Evolutionary conservation across 805 yeast genomes (phyloP).

Genomic region (Metschnikowia borealis): DNA sequence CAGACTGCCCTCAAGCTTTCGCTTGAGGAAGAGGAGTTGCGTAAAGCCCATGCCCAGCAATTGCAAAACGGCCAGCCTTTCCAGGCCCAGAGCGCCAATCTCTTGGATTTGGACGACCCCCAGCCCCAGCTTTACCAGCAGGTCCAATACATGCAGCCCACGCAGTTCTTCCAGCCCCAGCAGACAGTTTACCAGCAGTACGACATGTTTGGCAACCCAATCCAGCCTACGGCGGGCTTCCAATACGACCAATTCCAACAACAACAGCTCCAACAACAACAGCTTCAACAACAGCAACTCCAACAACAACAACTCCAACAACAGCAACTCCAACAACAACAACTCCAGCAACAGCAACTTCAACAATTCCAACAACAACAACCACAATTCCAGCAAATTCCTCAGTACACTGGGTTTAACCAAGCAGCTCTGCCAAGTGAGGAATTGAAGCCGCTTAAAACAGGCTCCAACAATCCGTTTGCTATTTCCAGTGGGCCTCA

Average conservation of each 20-base stretch:
- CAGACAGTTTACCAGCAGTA: constrained; percentile 30
- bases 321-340: constrained; percentile 24
- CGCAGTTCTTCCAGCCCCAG: constrained; percentile 14
- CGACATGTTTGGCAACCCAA: constrained; percentile 68
- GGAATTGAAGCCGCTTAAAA: constrained; percentile 50
- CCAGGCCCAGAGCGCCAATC: constrained; percentile 32
- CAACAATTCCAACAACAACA: constrained; percentile 21
- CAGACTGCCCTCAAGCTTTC: constrained; percentile 67
- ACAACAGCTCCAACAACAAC: constrained; percentile 29
- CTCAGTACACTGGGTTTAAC: constrained; percentile 19
- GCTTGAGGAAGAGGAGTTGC: constrained; percentile 71
- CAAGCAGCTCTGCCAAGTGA: constrained; percentile 17
- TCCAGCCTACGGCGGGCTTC: constrained; percentile 54
- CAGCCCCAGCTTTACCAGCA: constrained; percentile 19
- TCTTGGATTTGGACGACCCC: constrained; percentile 51
- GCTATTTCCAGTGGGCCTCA: constrained; percentile 37
- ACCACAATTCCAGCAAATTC: constrained; percentile 19
- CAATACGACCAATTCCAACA: constrained; percentile 30
- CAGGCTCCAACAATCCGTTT: constrained; percentile 79
- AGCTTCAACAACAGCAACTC: constrained; percentile 22
- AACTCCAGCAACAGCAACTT: neutral
- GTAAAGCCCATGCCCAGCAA: constrained; percentile 42
- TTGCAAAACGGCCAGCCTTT: neutral
- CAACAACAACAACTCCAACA: neutral
- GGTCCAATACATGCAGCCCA: constrained; percentile 10